phyloP scores from a whole-genome alignment of 2,329 filamentous ascomycete genomes.

The Aspergillus fumigatiaffinis region DNA sequence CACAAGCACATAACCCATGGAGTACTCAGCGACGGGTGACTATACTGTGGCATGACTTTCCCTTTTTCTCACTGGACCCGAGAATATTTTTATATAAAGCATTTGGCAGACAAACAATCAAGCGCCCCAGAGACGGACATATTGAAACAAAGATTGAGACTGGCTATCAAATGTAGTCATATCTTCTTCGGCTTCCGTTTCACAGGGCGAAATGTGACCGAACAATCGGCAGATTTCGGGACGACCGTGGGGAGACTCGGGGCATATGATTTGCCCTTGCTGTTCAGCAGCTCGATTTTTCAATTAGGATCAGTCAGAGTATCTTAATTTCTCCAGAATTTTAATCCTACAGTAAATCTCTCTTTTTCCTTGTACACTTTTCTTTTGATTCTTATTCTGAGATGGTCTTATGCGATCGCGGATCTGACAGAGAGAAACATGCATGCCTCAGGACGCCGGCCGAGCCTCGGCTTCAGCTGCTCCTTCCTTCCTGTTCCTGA shows the following conservation, averaged over 20 bases:
- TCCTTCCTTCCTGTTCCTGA: not conserved
- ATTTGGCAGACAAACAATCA: not conserved
- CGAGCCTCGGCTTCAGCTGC: not conserved
- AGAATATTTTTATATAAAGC: too few relatives aligned
- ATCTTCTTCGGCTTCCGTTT: not conserved
- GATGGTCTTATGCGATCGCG: not conserved
- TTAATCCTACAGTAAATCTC: constrained; percentile 1
- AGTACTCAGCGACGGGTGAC: not conserved
- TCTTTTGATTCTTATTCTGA: not conserved
- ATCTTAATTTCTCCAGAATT: constrained; percentile 4
- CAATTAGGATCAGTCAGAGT: constrained; percentile 2
- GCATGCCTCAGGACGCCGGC: not conserved
- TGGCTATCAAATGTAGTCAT: not conserved
- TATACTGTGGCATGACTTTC: not conserved
- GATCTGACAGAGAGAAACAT: not conserved
- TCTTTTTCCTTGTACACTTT: constrained; percentile 3
- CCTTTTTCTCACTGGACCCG: not conserved
- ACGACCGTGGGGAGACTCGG: constrained; percentile 7
- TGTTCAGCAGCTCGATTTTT: constrained; percentile 2
- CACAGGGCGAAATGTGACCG: not conserved
- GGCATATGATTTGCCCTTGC: constrained; percentile 16
- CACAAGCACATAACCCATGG: not conserved
- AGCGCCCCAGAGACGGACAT: not conserved
- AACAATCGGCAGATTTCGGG: constrained; percentile 21
- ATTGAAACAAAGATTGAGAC: too few relatives aligned